Evolutionary conservation across 2,329 filamentous ascomycete species (phyloP), one percentile per base, ranked within the genome.

Genomic region (Colletotrichum australisinense): DNA sequence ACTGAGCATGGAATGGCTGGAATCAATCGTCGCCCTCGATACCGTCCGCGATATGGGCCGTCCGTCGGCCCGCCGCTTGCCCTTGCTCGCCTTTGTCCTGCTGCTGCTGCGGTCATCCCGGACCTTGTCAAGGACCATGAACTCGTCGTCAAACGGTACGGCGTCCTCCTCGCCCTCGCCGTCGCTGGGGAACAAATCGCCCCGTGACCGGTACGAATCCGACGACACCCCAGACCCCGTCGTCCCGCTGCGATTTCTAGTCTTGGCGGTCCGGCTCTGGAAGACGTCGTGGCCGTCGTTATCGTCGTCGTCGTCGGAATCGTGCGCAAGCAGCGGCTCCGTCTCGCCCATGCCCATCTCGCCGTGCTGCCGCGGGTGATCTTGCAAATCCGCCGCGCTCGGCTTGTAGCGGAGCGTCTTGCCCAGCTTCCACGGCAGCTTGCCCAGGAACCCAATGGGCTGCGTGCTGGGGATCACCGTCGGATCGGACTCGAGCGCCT

Each of bases 391-490:
- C 62, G 96, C 95, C 35, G 95, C 95, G 69, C 94, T 97, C 38
- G 96, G 96, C 80, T 95, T 94, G 81, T 98, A 98, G 79, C 94
- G 90, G 77, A 98, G 82, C 3, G 93, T 94, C 4, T 93, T 92
- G 46, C 95, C 95, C 79, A 97, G 87, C 79, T 93, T 94, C 87
- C 95, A 98, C 14, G 96, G 95, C 75, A 98, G 85, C 66, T 93
- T 89, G 76, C 94, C 93, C 53, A 98, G 83, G 78, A 98, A 98
- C 0, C 95, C 95, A 76, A 98, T 89, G 63, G 95, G 92, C 57
- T 93, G 94, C 4, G 94, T 95, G 78, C 93, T 94, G 1, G 95
- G 95, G 65, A 98, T 97, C n/a, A 98, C 91, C 4, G 94, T 97
- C 11, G 95, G 93, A 79, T 98, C 95, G 84, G 95, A 84, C 86